Percentiles rank a stretch among this genome's conserved stretches.
These are phyloP conservation scores for Aspergillus sparsus DNA, from an alignment of 495 filamentous ascomycete genomes.

Conservation along the genomic window DNA sequence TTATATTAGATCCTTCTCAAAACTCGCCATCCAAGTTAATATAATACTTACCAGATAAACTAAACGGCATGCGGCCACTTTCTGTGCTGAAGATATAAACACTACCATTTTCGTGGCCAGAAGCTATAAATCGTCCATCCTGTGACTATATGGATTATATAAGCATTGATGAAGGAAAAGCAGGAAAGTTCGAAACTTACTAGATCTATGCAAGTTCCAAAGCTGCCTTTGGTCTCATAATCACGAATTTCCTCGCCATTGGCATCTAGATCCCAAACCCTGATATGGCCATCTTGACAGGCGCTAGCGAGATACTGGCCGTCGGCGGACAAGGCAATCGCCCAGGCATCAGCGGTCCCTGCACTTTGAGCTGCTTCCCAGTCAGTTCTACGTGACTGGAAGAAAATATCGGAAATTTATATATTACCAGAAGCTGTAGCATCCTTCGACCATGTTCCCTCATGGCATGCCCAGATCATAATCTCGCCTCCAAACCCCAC, in stretches of 20 bases:
- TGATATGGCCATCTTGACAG: conserved; percentile 79
- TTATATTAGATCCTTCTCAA: not conserved
- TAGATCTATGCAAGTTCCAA: conserved; percentile 86
- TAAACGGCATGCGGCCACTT: conserved; percentile 81
- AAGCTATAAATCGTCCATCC: conserved; percentile 84
- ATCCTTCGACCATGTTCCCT: conserved; percentile 56
- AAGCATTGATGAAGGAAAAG: conserved; percentile 17
- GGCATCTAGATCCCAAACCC: conserved; percentile 75
- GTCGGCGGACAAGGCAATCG: conserved; percentile 77
- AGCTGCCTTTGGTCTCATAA: conserved; percentile 88
- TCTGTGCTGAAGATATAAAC: conserved; percentile 94
- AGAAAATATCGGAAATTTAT: conserved; percentile 13
- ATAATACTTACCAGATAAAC: conserved; percentile 67
- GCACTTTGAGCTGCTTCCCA: conserved; percentile 28
- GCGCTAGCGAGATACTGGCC: conserved; percentile 80
- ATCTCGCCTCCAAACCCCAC: conserved; percentile 86
- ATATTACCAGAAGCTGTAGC: conserved; percentile 46
- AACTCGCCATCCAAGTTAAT: not conserved
- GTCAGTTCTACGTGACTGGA: conserved; percentile 22
- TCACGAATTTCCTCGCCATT: conserved; percentile 63
- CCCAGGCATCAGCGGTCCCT: conserved; percentile 74
- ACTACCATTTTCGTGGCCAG: conserved; percentile 89
- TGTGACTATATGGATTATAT: conserved; percentile 47
- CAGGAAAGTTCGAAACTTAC: conserved; percentile 38
- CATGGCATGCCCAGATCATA: conserved; percentile 70